These are phyloP conservation scores for Rubia occidens DNA, from an alignment of 305 asterid genomes.

Conservation along the genomic window DNA sequence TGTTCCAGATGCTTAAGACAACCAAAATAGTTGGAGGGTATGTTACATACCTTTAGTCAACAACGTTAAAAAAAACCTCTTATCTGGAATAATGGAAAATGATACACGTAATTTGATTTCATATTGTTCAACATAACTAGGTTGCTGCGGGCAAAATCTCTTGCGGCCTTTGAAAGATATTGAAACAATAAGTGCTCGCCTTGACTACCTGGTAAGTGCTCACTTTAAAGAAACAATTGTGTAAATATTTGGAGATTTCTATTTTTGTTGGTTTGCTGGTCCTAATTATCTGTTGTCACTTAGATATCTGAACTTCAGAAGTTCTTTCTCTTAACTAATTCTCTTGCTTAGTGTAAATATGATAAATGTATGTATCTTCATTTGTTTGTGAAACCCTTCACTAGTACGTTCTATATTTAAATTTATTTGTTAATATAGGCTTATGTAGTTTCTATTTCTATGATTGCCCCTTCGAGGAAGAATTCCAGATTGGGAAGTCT, in stretches of 20 bases:
- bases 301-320: background rate
- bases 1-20: slow-evolving; percentile 92
- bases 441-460: background rate
- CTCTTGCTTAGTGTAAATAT: no score
- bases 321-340: background rate
- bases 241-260: background rate
- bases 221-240: background rate
- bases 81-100: background rate
- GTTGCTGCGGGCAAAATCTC: slow-evolving; percentile 92
- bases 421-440: background rate
- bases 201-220: slow-evolving; percentile 71
- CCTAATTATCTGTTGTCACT: background rate
- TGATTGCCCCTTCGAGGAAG: background rate
- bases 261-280: background rate
- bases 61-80: slow-evolving; percentile 11
- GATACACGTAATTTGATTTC: background rate
- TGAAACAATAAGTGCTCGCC: slow-evolving; percentile 86
- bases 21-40: slow-evolving; percentile 97
- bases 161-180: slow-evolving; percentile 93
- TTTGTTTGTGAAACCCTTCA: background rate
- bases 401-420: background rate
- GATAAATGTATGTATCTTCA: no score
- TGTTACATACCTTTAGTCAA: slow-evolving; percentile 21
- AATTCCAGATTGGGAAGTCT: background rate
- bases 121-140: slow-evolving; percentile 55